phyloP scores from a whole-genome alignment of 805 yeast genomes.

The Metschnikowia lochheadii region DNA sequence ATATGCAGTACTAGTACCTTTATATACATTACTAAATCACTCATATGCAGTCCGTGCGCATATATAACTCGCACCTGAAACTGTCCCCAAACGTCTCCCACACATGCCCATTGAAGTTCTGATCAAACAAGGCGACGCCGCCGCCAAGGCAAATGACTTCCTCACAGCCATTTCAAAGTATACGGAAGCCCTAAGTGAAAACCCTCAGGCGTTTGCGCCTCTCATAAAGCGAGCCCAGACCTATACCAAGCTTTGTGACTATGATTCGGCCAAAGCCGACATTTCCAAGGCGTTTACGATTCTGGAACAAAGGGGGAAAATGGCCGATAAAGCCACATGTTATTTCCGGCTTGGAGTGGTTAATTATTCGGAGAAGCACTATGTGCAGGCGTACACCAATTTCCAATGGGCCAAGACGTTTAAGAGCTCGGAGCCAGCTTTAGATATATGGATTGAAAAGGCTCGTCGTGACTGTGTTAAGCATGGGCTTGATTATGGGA shows the following conservation, averaged over 20 bases:
- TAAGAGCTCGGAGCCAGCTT: constrained; percentile 43
- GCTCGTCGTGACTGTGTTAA: constrained; percentile 28
- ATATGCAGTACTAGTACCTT: too few species aligned
- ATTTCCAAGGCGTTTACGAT: constrained; percentile 41
- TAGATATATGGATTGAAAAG: constrained; percentile 46
- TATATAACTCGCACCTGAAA: neutral
- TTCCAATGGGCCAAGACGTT: constrained; percentile 40
- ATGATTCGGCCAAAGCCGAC: constrained; percentile 46
- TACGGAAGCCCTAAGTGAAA: constrained; percentile 37
- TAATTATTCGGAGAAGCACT: constrained; percentile 42
- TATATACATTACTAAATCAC: too few species aligned
- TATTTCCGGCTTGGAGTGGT: constrained; percentile 47
- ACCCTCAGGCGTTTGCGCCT: constrained; percentile 45
- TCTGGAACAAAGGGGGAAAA: constrained; percentile 45
- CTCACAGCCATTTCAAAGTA: constrained; percentile 41
- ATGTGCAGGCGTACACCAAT: constrained; percentile 36
- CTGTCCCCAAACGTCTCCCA: neutral
- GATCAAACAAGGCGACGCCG: constrained; percentile 34
- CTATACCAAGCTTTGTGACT: constrained; percentile 43
- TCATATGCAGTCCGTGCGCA: too few species aligned
- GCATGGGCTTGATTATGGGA: constrained; percentile 2
- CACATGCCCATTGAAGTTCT: constrained; percentile 36
- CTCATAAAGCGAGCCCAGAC: constrained; percentile 47
- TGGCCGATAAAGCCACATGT: constrained; percentile 44
- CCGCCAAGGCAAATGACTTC: constrained; percentile 32